Percentiles rank a stretch among this genome's conserved stretches.
These are phyloP conservation scores for Aspergillus sojae DNA, from an alignment of 2,329 filamentous ascomycete species.

Conservation along the genomic window DNA sequence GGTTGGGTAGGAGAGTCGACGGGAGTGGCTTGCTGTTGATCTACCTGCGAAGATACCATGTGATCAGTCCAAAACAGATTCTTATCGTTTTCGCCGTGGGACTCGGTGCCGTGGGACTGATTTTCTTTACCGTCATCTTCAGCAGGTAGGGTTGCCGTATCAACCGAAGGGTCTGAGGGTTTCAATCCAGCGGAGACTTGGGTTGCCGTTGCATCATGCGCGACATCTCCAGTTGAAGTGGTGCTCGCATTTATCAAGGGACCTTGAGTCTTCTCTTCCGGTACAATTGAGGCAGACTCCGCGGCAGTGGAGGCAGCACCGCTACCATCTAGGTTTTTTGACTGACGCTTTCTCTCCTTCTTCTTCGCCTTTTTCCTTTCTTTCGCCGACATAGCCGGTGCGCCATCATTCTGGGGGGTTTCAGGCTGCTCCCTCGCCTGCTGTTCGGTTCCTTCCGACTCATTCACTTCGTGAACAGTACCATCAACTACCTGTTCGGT, in stretches of 20 bases:
- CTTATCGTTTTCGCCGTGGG: constrained; percentile 39
- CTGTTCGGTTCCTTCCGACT: constrained; percentile 9
- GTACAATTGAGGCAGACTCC: not conserved
- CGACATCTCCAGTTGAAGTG: constrained; percentile 7
- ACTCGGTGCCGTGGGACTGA: constrained; percentile 45
- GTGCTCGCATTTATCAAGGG: constrained; percentile 6
- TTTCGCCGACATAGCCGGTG: constrained; percentile 36
- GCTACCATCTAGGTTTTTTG: constrained; percentile 31
- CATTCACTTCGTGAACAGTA: constrained; percentile 17
- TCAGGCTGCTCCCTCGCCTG: constrained; percentile 11
- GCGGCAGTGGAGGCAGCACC: constrained; percentile 15
- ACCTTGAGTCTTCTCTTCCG: constrained; percentile 19
- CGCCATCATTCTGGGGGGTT: constrained; percentile 22
- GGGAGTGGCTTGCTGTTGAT: constrained; percentile 39
- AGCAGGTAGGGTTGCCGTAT: constrained; percentile 36
- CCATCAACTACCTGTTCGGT: not conserved
- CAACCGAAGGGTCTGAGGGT: constrained; percentile 25
- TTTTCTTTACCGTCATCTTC: constrained; percentile 50
- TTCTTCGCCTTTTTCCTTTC: constrained; percentile 54
- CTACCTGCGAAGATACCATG: constrained; percentile 48
- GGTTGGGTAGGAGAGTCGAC: constrained; percentile 35
- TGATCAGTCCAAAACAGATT: constrained; percentile 49
- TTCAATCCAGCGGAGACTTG: constrained; percentile 20
- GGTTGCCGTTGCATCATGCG: constrained; percentile 21
- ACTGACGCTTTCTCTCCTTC: constrained; percentile 46